These are phyloP conservation scores for Venturiaceae sp. DNA, from an alignment of 2,329 filamentous ascomycete genomes.

Conservation along the genomic window DNA sequence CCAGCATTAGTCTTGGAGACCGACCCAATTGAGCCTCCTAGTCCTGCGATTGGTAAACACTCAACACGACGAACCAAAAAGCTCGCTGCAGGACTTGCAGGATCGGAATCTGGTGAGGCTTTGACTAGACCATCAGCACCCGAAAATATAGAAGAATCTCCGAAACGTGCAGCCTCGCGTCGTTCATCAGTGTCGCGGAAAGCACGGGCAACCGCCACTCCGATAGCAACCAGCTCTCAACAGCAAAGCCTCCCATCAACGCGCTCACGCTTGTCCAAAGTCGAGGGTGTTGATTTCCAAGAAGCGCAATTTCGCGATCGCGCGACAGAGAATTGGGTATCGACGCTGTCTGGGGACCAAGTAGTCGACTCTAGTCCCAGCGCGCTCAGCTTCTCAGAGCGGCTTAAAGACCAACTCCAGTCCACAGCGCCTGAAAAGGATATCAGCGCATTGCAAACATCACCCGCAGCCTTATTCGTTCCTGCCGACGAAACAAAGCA, in stretches of 20 bases:
- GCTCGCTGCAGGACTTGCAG: background rate
- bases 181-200: background rate
- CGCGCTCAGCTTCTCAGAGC: background rate
- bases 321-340: background rate
- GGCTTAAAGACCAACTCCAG: background rate
- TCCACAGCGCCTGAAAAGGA: background rate
- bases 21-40: constrained; percentile 2
- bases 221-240: background rate
- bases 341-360: background rate
- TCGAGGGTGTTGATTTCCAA: background rate
- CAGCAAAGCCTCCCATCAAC: background rate
- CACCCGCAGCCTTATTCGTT: background rate
- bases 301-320: background rate
- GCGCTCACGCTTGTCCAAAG: background rate
- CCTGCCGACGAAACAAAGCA: background rate
- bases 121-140: background rate
- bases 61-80: background rate
- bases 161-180: background rate
- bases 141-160: background rate
- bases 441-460: background rate
- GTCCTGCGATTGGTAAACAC: constrained; percentile 1
- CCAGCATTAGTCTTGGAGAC: background rate
- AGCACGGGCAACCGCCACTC: background rate
- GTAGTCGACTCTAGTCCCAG: background rate
- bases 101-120: background rate